Evolutionary conservation across 495 filamentous ascomycete species (phyloP).

Genomic region (Podospora didyma): DNA sequence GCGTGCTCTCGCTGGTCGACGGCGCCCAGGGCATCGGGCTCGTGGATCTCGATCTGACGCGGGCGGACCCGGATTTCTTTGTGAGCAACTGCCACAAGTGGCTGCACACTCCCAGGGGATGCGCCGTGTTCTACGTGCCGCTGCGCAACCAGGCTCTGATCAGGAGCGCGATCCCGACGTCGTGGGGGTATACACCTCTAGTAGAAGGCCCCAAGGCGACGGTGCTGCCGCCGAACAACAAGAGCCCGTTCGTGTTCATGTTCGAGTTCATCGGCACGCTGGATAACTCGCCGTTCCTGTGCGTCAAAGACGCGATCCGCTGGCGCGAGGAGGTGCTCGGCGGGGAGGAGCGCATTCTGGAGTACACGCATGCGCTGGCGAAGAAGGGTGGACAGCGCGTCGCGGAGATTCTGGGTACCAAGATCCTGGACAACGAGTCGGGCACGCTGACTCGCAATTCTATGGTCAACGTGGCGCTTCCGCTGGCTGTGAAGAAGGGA

Average conservation of each 20-base stretch:
- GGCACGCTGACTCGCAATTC: constrained; percentile 40
- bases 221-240: constrained; percentile 41
- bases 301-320: constrained; percentile 62
- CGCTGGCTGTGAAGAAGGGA: constrained; percentile 50
- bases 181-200: constrained; percentile 51
- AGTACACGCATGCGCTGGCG: constrained; percentile 56
- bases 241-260: constrained; percentile 59
- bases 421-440: constrained; percentile 59
- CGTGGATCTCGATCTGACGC: constrained; percentile 60
- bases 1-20: constrained; percentile 64
- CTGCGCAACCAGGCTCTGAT: constrained; percentile 67
- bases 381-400: constrained; percentile 53
- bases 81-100: constrained; percentile 88
- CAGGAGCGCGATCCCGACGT: constrained; percentile 71
- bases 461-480: constrained; percentile 72
- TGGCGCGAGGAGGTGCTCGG: constrained; percentile 67
- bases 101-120: constrained; percentile 79
- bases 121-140: constrained; percentile 77
- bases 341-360: constrained; percentile 65
- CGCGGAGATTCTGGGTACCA: constrained; percentile 62
- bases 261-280: constrained; percentile 78
- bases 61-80: constrained; percentile 76
- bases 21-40: constrained; percentile 81
- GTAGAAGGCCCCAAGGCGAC: constrained; percentile 17
- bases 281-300: constrained; percentile 67